Evolutionary conservation across 2,329 filamentous ascomycete species (phyloP).

Genomic region (Paracoccidioides brasiliensis): DNA sequence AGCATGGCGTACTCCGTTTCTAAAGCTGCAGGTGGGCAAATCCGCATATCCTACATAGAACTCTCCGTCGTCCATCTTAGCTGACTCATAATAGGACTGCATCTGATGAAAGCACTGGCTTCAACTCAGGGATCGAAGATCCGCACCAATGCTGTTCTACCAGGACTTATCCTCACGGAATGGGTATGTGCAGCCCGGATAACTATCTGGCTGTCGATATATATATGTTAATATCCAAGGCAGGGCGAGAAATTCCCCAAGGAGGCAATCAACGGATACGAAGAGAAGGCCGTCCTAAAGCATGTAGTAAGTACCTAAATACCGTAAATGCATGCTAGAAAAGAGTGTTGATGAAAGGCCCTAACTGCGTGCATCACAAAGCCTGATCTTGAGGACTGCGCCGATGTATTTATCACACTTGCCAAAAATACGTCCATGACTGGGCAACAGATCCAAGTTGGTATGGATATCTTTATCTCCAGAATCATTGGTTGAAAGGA

Average conservation of each 20-base stretch:
- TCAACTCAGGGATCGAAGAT: conserved; percentile 49
- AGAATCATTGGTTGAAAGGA: neutral
- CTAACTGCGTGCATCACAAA: conserved; percentile 8
- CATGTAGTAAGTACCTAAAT: conserved; percentile 33
- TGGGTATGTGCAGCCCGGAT: conserved; percentile 37
- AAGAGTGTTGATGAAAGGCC: neutral
- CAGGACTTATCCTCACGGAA: conserved; percentile 53
- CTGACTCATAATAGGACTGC: conserved; percentile 35
- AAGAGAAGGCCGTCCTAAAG: conserved; percentile 47
- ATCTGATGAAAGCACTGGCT: conserved; percentile 53
- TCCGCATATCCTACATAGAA: conserved; percentile 5
- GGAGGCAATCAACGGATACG: conserved; percentile 43
- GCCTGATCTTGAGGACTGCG: conserved; percentile 32
- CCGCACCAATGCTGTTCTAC: conserved; percentile 51
- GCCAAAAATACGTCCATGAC: conserved; percentile 36
- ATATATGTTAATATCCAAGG: neutral
- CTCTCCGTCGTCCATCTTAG: neutral
- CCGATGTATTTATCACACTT: conserved; percentile 27
- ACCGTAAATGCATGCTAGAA: neutral
- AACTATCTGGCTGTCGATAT: neutral
- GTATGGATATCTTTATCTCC: conserved; percentile 17
- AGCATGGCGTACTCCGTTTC: conserved; percentile 63
- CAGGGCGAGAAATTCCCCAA: conserved; percentile 44
- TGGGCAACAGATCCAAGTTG: conserved; percentile 31
- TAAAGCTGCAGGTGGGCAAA: conserved; percentile 51